Base-by-base conservation (phyloP, 352 stramenopile species). In the Globisporangium uncinulatum region DNA sequence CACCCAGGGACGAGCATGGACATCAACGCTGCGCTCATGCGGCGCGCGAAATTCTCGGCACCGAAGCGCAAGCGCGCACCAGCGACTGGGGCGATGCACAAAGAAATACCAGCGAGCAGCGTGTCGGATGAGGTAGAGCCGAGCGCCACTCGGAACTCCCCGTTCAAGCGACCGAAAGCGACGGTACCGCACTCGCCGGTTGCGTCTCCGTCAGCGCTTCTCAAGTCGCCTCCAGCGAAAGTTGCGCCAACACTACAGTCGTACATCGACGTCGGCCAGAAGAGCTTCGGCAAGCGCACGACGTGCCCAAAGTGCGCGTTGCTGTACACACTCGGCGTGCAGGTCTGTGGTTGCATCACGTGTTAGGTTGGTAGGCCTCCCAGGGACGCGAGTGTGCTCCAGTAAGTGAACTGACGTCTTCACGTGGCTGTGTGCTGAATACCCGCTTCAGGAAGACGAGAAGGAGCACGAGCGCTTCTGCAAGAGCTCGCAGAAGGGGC, bases 231-330 rank as follows among this genome's bases (percentile, higher is more conserved):
- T 0, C 51, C 61, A 0, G 53, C 49, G 19, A 64, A 67, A 54
- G n/a, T 37, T 2, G 48, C 29, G 8, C 62, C 65, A 21, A 65
- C 45, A 5, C 73, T 61, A 4, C 83, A 93, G 57, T 64, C 75
- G 51, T 94, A 90, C 42, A 76, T 94, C 50, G 83, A 94, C 54
- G 50, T 92, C 6, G 83, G 83, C 0, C 83, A 94, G 59, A 82
- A 79, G 41, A 73, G 72, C 45, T 87, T 94, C 59, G 82, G 82
- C 10, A 66, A 77, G 32, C 69, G 77, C 44, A 73, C 72, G 49
- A 88, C 68, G 14, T 94, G 83, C 56, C 41, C 54, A 14, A 76
- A 47, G 15, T 94, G 83, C 46, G 79, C 73, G 4, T 44, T 94
- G 37, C 49, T 94, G n/a, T 94, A 91, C 59, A 89, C 77, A 32